These are phyloP conservation scores for Chlorella sp. DNA, from an alignment of 139 green algal species.

Conservation along the genomic window DNA sequence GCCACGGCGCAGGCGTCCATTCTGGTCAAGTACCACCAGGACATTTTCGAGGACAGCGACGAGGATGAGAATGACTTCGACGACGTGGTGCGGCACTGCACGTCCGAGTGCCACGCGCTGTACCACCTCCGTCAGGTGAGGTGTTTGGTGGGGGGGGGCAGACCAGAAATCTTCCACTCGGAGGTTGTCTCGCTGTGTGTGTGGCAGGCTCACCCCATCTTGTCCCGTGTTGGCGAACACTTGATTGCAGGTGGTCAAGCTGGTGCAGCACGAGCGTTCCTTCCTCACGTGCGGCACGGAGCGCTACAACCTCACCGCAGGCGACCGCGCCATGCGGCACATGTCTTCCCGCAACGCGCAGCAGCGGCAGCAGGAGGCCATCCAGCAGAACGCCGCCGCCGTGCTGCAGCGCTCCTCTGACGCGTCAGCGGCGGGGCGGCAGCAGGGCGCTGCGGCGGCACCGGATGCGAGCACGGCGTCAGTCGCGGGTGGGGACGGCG, in stretches of 20 bases:
- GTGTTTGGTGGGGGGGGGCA: background rate
- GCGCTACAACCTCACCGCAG: background rate
- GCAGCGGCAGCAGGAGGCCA: too few relatives aligned
- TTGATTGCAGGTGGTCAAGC: conserved; percentile 9
- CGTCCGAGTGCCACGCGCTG: conserved; percentile 9
- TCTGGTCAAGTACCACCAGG: conserved; percentile 1
- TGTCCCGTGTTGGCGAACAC: too few relatives aligned
- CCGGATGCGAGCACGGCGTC: too few relatives aligned
- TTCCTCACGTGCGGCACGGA: conserved; percentile 5
- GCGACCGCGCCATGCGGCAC: too few relatives aligned
- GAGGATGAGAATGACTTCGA: conserved; percentile 3
- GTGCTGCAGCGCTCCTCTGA: too few relatives aligned
- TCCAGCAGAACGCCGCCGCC: too few relatives aligned
- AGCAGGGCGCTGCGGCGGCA: too few relatives aligned
- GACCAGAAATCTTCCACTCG: background rate
- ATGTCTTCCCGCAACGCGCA: too few relatives aligned
- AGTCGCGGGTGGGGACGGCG: too few relatives aligned
- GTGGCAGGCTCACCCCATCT: too few relatives aligned
- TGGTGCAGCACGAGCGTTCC: conserved; percentile 5
- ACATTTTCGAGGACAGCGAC: background rate
- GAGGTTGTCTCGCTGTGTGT: too few relatives aligned
- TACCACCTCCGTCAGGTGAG: conserved; percentile 11
- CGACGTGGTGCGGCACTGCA: conserved; percentile 14
- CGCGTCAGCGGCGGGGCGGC: too few relatives aligned
- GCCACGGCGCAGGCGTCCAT: background rate